phyloP scores from a whole-genome alignment of 495 filamentous ascomycete genomes.

The Glonium stellatum region DNA sequence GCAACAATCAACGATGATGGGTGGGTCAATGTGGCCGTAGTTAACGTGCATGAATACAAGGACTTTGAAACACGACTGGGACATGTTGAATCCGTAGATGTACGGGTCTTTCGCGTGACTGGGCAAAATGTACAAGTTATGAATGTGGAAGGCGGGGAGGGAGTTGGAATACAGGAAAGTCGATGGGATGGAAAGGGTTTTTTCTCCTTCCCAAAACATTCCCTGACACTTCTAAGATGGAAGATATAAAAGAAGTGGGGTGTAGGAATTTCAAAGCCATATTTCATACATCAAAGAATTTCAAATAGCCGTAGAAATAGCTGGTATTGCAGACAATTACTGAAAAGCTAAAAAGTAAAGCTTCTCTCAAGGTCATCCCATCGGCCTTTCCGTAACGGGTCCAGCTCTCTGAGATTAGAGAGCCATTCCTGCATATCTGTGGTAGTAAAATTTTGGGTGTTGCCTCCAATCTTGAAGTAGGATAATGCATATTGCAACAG shows the following conservation, averaged over 20 bases:
- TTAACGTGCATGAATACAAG: conserved; percentile 57
- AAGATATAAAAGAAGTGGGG: conserved; percentile 38
- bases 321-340: background rate
- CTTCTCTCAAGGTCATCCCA: conserved; percentile 34
- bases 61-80: conserved; percentile 51
- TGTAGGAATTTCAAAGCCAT: background rate
- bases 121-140: conserved; percentile 48
- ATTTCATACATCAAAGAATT: background rate
- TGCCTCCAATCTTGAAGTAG: conserved; percentile 29
- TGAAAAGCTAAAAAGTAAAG: conserved; percentile 18
- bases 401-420: conserved; percentile 30
- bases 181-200: conserved; percentile 53
- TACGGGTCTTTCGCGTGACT: conserved; percentile 54
- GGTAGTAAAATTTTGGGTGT: conserved; percentile 26
- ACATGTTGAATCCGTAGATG: conserved; percentile 42
- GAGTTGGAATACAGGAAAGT: conserved; percentile 53
- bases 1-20: conserved; percentile 57
- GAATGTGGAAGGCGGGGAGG: conserved; percentile 55
- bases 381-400: conserved; percentile 36
- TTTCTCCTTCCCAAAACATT: conserved; percentile 59
- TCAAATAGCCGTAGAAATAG: background rate
- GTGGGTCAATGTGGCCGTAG: conserved; percentile 56
- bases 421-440: conserved; percentile 36
- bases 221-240: conserved; percentile 62
- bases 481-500: conserved; percentile 24